These are phyloP conservation scores for Arabidopsis lyrata DNA, from an alignment of 441 rosid genomes.

Conservation along the genomic window DNA sequence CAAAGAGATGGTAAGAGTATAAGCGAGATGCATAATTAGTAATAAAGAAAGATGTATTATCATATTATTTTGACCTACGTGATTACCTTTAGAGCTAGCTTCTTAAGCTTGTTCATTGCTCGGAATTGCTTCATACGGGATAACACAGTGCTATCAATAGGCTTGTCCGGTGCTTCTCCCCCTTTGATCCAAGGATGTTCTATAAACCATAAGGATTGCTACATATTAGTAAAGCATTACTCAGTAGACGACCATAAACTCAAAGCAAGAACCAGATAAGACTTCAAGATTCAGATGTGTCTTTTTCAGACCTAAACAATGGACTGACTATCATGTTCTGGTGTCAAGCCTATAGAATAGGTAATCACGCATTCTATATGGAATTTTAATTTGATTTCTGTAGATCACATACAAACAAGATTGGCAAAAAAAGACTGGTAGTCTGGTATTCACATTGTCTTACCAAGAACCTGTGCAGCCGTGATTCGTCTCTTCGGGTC, in stretches of 20 bases:
- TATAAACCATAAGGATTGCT: conserved; percentile 43
- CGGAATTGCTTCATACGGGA: conserved; percentile 93
- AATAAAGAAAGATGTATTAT: neutral
- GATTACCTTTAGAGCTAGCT: conserved; percentile 82
- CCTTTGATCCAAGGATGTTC: conserved; percentile 91
- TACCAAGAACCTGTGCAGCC: conserved; percentile 92
- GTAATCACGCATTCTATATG: neutral
- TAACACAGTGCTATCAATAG: conserved; percentile 78
- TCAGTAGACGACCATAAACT: conserved; percentile 34
- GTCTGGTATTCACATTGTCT: conserved; percentile 11
- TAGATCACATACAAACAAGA: no score
- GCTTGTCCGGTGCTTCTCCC: conserved; percentile 86
- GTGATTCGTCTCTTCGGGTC: conserved; percentile 79
- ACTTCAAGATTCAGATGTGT: neutral
- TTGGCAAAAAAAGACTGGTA: no score
- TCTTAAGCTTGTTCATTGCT: conserved; percentile 91
- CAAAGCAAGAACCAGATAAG: neutral
- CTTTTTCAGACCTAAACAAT: neutral
- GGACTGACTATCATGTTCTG: neutral
- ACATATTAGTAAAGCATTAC: conserved; percentile 19
- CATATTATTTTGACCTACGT: neutral
- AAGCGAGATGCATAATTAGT: conserved; percentile 6
- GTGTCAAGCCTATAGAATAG: conserved; percentile 7
- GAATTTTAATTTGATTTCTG: neutral
- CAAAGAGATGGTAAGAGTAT: neutral